Percentiles rank a stretch among this genome's conserved stretches.
Evolutionary conservation across 2,329 filamentous ascomycete genomes (phyloP).

Genomic region (Pseudogymnoascus sp.): DNA sequence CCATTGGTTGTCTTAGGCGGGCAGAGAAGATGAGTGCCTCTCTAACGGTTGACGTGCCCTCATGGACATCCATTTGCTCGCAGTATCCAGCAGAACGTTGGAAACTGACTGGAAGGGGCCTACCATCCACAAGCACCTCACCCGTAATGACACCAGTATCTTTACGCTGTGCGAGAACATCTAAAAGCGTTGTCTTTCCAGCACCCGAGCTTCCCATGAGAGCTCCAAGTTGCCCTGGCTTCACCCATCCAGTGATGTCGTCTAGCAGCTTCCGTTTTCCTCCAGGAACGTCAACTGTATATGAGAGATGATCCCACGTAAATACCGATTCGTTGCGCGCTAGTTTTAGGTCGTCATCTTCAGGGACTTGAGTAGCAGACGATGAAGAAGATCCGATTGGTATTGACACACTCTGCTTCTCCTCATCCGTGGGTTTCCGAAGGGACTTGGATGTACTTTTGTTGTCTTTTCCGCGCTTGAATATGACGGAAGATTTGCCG

Average conservation of each 20-base stretch:
- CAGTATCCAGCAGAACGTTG: conserved; percentile 70
- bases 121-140: conserved; percentile 62
- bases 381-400: conserved; percentile 13
- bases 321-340: conserved; percentile 59
- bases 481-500: conserved; percentile 31
- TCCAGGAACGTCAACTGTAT: conserved; percentile 54
- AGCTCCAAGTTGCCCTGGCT: conserved; percentile 61
- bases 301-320: conserved; percentile 63
- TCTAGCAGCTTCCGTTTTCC: conserved; percentile 64
- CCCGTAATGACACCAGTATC: conserved; percentile 84
- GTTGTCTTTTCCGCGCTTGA: conserved; percentile 45
- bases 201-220: conserved; percentile 60
- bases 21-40: conserved; percentile 85
- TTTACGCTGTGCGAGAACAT: conserved; percentile 74
- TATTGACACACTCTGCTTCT: conserved; percentile 12
- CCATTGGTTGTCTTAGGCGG: conserved; percentile 70
- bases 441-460: conserved; percentile 15
- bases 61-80: conserved; percentile 84
- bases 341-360: conserved; percentile 33
- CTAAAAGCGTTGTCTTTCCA: conserved; percentile 80
- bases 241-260: conserved; percentile 73
- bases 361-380: background rate
- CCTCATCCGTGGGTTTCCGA: conserved; percentile 5
- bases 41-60: conserved; percentile 73
- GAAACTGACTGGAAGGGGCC: conserved; percentile 68